Evolutionary conservation across 257 asterid genomes (phyloP).

Genomic region (Gentiana dahurica): DNA sequence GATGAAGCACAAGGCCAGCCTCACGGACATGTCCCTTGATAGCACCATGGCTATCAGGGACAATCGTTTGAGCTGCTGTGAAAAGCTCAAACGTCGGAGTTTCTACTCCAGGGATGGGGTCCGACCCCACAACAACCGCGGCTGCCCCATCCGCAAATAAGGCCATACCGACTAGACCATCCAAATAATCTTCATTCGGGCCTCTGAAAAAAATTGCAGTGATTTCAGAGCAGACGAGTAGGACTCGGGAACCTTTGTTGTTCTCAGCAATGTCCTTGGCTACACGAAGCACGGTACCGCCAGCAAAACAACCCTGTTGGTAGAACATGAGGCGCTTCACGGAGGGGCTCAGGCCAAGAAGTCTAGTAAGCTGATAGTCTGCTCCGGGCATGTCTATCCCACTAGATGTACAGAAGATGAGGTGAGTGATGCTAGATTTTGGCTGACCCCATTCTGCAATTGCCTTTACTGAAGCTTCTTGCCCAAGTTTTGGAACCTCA

Average conservation of each 20-base stretch:
- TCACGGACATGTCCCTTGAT: slow-evolving; percentile 50
- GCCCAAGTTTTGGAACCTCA: too few relatives aligned
- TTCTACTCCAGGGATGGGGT: slow-evolving; percentile 34
- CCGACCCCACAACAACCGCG: slow-evolving; percentile 37
- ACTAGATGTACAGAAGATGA: slow-evolving; percentile 17
- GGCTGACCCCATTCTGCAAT: too few relatives aligned
- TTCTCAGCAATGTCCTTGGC: slow-evolving; percentile 77
- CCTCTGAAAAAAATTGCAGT: slow-evolving; percentile 16
- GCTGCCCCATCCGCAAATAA: slow-evolving; percentile 54
- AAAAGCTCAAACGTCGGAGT: slow-evolving; percentile 39
- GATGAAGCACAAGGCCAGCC: slow-evolving; percentile 45
- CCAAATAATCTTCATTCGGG: too few relatives aligned
- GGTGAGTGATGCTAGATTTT: slow-evolving; percentile 1
- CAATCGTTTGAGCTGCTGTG: slow-evolving; percentile 43
- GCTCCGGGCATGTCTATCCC: slow-evolving; percentile 88
- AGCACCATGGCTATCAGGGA: slow-evolving; percentile 44
- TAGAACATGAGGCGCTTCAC: slow-evolving; percentile 61
- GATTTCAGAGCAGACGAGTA: slow-evolving; percentile 53
- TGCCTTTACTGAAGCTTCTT: too few relatives aligned
- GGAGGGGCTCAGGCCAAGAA: slow-evolving; percentile 57
- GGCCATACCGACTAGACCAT: slow-evolving; percentile 19
- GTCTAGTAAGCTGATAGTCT: slow-evolving; percentile 68
- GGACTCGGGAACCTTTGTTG: slow-evolving; percentile 51
- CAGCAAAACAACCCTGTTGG: slow-evolving; percentile 71
- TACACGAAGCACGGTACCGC: slow-evolving; percentile 53